A percentile compares a stretch with the other conserved stretches of the same genome.
Conservation (phyloP, 768 basidiomycete genomes). For the Termitomyces sp. region DNA sequence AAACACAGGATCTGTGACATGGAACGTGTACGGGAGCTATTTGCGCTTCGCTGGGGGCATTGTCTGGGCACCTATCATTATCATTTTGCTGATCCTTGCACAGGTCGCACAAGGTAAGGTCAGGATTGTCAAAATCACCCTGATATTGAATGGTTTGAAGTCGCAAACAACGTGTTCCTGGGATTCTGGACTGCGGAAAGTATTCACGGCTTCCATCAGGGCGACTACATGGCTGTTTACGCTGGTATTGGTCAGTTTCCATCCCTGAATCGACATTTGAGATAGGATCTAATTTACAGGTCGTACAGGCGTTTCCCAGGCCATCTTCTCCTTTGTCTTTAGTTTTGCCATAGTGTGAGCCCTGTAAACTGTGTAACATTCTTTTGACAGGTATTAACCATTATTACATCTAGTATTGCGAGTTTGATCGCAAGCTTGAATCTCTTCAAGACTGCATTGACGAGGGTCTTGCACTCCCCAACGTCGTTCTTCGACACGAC, state of each 20-base stretch:
- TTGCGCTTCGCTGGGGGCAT: conserved; percentile 40
- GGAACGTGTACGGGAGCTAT: conserved; percentile 44
- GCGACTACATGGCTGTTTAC: conserved; percentile 64
- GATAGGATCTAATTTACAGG: background rate
- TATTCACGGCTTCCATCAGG: conserved; percentile 49
- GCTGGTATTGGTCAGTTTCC: conserved; percentile 33
- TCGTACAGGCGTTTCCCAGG: conserved; percentile 38
- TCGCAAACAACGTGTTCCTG: conserved; percentile 61
- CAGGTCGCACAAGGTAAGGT: conserved; percentile 46
- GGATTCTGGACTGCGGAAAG: conserved; percentile 66
- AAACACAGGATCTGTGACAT: conserved; percentile 45
- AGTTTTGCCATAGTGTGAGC: conserved; percentile 48
- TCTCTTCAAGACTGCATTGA: conserved; percentile 52
- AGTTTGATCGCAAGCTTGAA: conserved; percentile 36
- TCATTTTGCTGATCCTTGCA: conserved; percentile 34
- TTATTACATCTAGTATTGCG: conserved; percentile 22
- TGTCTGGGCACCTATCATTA: conserved; percentile 40
- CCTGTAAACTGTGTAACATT: no score
- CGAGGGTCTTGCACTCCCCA: conserved; percentile 53
- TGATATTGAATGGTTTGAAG: conserved; percentile 20
- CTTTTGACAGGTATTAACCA: background rate
- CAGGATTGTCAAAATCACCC: background rate
- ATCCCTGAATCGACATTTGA: background rate
- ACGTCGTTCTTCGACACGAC: conserved; percentile 71
- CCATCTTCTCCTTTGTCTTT: conserved; percentile 43